Conservation (phyloP, 2,329 filamentous ascomycete genomes). For the Acarospora socialis region DNA sequence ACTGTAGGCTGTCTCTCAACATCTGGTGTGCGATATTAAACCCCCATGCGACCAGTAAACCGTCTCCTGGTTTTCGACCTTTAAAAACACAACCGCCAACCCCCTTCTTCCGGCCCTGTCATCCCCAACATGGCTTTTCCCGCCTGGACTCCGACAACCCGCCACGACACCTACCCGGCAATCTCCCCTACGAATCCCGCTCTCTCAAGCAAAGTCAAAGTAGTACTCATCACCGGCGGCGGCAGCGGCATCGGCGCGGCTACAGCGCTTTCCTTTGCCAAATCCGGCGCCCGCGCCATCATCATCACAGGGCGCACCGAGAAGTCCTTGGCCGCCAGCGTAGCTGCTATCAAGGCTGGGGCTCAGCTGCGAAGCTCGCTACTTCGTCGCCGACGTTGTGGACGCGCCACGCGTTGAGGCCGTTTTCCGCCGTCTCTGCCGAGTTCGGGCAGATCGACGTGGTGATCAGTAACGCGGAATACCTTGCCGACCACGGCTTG, state of each 20-base stretch:
- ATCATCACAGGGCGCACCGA: conserved; percentile 30
- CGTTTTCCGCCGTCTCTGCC: conserved; percentile 20
- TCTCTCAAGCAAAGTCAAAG: conserved; percentile 27
- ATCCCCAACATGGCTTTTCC: too few species aligned
- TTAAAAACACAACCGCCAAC: too few species aligned
- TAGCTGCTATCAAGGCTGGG: conserved; percentile 23
- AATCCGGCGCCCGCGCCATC: conserved; percentile 31
- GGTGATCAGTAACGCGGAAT: conserved; percentile 27
- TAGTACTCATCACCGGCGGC: conserved; percentile 30
- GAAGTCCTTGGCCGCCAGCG: conserved; percentile 23
- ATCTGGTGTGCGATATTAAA: too few species aligned
- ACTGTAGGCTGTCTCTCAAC: too few species aligned
- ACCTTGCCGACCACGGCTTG: conserved; percentile 17
- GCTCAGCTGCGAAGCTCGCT: too few species aligned
- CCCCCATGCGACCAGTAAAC: too few species aligned
- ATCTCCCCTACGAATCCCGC: conserved; percentile 28
- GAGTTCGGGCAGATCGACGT: conserved; percentile 24
- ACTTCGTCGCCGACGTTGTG: conserved; percentile 23
- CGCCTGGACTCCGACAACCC: conserved; percentile 14
- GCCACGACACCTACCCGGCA: conserved; percentile 22
- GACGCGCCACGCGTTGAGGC: conserved; percentile 21
- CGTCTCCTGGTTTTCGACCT: too few species aligned
- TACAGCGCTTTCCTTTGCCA: conserved; percentile 29
- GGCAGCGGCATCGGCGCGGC: conserved; percentile 33
- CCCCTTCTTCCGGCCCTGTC: too few species aligned